Percentiles rank a stretch among this genome's conserved stretches.
These are phyloP conservation scores for Schizochytrium sp. DNA, from an alignment of 108 stramenopile genomes.

Conservation along the genomic window DNA sequence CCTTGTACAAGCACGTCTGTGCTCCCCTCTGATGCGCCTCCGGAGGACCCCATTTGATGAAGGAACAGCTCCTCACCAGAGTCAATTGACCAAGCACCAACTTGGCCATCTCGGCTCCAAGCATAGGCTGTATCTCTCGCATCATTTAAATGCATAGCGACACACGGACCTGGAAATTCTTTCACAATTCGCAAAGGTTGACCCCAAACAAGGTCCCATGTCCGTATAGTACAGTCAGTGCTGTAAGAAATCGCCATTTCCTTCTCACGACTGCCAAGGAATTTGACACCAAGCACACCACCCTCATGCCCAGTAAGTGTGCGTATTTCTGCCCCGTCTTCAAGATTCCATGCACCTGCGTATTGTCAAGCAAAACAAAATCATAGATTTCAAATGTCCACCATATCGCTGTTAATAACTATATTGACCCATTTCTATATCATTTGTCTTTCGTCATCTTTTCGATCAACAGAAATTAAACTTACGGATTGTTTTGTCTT, in stretches of 20 bases:
- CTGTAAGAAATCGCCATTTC: not conserved
- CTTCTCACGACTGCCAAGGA: constrained; percentile 51
- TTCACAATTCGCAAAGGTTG: constrained; percentile 1
- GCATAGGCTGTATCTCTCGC: not conserved
- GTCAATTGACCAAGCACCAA: not conserved
- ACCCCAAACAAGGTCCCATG: constrained; percentile 44
- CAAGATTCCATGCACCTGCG: constrained; percentile 14
- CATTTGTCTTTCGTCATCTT: no score
- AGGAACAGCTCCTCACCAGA: not conserved
- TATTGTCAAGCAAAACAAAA: not conserved
- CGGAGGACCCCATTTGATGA: not conserved
- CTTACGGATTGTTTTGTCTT: constrained; percentile 44
- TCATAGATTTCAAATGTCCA: no score
- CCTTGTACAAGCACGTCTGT: not conserved
- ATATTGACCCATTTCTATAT: no score
- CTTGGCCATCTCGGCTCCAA: not conserved
- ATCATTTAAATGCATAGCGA: not conserved
- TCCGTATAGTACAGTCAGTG: not conserved
- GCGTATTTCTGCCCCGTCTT: constrained; percentile 4
- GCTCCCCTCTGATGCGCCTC: not conserved
- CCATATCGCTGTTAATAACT: no score
- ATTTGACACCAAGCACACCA: not conserved
- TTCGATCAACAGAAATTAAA: not conserved
- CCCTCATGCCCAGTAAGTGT: constrained; percentile 20
- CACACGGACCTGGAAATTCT: not conserved